These are phyloP conservation scores for Lipomyces yamadae DNA, from an alignment of 805 yeast species.

Conservation along the genomic window DNA sequence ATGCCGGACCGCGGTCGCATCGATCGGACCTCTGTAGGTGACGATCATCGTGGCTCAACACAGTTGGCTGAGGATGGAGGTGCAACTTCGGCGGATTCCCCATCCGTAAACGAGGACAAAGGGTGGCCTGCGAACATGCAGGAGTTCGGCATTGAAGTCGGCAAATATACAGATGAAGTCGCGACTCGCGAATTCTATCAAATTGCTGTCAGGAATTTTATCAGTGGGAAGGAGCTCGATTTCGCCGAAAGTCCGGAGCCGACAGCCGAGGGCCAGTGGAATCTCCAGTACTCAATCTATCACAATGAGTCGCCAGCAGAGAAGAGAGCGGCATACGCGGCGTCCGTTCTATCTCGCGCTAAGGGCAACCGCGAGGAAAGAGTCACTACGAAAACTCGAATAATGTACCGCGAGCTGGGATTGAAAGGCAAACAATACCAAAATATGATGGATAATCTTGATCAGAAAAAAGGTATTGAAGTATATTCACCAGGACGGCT, in stretches of 20 bases:
- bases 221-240: conserved; percentile 12
- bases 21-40: not conserved
- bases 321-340: not conserved
- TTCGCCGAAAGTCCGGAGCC: conserved; percentile 20
- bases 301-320: not conserved
- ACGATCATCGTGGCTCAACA: not conserved
- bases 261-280: conserved; percentile 15
- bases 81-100: not conserved
- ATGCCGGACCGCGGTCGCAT: not conserved
- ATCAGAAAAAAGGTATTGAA: conserved; percentile 10
- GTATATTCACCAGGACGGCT: conserved; percentile 23
- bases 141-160: conserved; percentile 1
- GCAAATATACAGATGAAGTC: not conserved
- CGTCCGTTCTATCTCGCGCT: not conserved
- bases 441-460: conserved; percentile 35
- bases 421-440: conserved; percentile 43
- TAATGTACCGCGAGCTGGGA: conserved; percentile 41
- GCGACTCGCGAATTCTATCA: conserved; percentile 34
- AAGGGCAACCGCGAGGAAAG: not conserved
- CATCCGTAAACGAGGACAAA: not conserved
- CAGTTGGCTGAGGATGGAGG: not conserved
- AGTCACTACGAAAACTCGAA: conserved; percentile 37
- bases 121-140: not conserved
- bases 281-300: conserved; percentile 12
- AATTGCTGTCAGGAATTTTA: conserved; percentile 23